Percentiles rank a stretch among this genome's conserved stretches.
Evolutionary conservation across 345 rosid species (phyloP).

Genomic region (Orychophragmus violaceus): DNA sequence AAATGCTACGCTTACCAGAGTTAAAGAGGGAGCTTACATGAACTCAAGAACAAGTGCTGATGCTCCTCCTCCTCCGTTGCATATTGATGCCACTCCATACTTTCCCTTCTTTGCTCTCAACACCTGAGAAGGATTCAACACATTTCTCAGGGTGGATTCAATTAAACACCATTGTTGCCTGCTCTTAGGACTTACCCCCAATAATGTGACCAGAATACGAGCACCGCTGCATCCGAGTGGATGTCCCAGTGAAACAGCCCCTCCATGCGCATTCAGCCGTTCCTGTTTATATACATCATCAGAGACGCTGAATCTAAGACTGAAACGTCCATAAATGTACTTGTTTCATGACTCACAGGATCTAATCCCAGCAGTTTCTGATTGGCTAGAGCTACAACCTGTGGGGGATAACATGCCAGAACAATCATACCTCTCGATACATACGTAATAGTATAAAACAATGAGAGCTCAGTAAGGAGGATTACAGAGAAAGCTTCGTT

Average conservation of each 20-base stretch:
- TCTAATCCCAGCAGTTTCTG: slow-evolving; percentile 47
- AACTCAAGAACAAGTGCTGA: slow-evolving; percentile 82
- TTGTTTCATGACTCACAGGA: background rate
- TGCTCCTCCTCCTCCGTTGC: slow-evolving; percentile 99
- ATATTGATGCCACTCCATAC: slow-evolving; percentile 73
- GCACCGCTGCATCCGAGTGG: slow-evolving; percentile 99
- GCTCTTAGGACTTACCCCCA: slow-evolving; percentile 59
- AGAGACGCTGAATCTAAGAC: background rate
- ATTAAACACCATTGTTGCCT: background rate
- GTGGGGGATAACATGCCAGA: slow-evolving; percentile 15
- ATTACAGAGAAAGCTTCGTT: slow-evolving; percentile 93
- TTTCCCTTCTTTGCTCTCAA: slow-evolving; percentile 71
- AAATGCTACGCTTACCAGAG: slow-evolving; percentile 25
- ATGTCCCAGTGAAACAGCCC: slow-evolving; percentile 92
- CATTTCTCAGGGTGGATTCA: slow-evolving; percentile 4
- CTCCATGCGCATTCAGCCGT: slow-evolving; percentile 73
- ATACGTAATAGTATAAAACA: slow-evolving; percentile 1
- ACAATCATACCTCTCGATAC: background rate
- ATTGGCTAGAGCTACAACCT: slow-evolving; percentile 90
- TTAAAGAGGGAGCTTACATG: slow-evolving; percentile 48
- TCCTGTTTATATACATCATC: slow-evolving; percentile 39
- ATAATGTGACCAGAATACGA: slow-evolving; percentile 77
- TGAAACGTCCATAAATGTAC: background rate
- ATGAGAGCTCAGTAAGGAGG: background rate
- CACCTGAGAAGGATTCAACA: slow-evolving; percentile 42